Evolutionary conservation across 2,329 filamentous ascomycete genomes (phyloP).

Genomic region (Phialophora tarda): DNA sequence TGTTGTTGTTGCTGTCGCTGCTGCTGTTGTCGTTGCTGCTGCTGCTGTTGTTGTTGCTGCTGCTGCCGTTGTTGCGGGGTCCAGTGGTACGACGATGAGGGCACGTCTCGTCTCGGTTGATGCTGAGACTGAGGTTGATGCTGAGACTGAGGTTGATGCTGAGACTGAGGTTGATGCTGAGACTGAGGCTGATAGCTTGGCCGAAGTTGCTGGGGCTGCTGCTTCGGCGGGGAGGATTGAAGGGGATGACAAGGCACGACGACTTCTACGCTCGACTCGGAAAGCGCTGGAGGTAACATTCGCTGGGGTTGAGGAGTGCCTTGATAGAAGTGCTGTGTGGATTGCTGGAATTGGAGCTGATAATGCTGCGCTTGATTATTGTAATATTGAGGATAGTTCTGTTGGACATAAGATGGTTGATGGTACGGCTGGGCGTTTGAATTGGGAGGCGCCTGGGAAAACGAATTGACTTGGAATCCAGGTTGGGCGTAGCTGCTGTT

Average conservation of each 20-base stretch:
- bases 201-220: not conserved
- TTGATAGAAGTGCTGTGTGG: slow-evolving; percentile 40
- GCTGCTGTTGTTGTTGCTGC: not conserved
- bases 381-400: slow-evolving; percentile 47
- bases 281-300: not conserved
- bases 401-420: slow-evolving; percentile 13
- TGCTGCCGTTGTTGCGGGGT: slow-evolving; percentile 4
- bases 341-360: slow-evolving; percentile 42
- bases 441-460: slow-evolving; percentile 10
- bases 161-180: slow-evolving; percentile 14
- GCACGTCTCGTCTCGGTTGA: not conserved
- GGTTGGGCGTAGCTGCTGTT: slow-evolving; percentile 10
- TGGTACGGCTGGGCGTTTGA: slow-evolving; percentile 20
- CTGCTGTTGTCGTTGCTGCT: not conserved
- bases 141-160: slow-evolving; percentile 2
- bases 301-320: slow-evolving; percentile 8
- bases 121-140: slow-evolving; percentile 18
- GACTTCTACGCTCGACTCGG: not conserved
- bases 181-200: not conserved
- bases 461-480: not conserved
- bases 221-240: slow-evolving; percentile 8
- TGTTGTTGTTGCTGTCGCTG: not conserved
- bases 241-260: not conserved
- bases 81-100: not conserved
- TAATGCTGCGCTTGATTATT: slow-evolving; percentile 46